Evolutionary conservation across 495 filamentous ascomycete species (phyloP), one percentile per base, ranked within the genome.

Genomic region (Podospora fimiseda): DNA sequence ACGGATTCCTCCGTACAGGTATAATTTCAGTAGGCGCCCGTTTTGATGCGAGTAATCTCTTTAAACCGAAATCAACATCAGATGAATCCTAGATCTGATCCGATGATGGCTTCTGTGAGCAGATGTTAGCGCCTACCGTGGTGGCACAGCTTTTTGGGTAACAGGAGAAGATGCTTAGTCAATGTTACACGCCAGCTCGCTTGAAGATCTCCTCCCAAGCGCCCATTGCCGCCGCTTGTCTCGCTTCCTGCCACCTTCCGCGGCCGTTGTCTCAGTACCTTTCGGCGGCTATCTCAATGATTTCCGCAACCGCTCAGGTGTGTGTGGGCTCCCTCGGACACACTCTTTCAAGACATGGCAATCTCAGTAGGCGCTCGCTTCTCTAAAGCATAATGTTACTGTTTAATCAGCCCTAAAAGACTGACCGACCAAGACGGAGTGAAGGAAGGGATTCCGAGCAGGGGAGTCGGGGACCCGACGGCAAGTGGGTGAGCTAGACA

Each of bases 311-410:
- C 40, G 53, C 24, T 43, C 53, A 52, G 43, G 48, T 38, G 50
- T 55, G 46, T 43, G 50, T 37, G 24, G 47, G 48, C 60, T 47
- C 15, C 51, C 38, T 51, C 47, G 24, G 56, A 47, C 53, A 30
- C n/a, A n/a, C n/a, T n/a, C n/a, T 48, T 22, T 47, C 57, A 51
- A 59, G 43, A 65, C 58, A 57, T 9, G 19, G 55, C 54, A 67
- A 67, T 65, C 53, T 61, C 62, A 65, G 58, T 61, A 65, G 51
- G 52, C 63, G 64, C 64, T 65, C 55, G 48, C 50, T 52, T 57
- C 19, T 37, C 15, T 24, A 48, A 36, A 33, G 38, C 43, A 47
- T 43, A 41, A 24, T 22, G 19, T 47, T 21, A 41, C 22, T 44
- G 39, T 49, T 9, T 37, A 57, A 45, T 38, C 39, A 48, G 19